These are phyloP conservation scores for Fonsecaea pedrosoi DNA, from an alignment of 2,329 filamentous ascomycete genomes.

Conservation along the genomic window DNA sequence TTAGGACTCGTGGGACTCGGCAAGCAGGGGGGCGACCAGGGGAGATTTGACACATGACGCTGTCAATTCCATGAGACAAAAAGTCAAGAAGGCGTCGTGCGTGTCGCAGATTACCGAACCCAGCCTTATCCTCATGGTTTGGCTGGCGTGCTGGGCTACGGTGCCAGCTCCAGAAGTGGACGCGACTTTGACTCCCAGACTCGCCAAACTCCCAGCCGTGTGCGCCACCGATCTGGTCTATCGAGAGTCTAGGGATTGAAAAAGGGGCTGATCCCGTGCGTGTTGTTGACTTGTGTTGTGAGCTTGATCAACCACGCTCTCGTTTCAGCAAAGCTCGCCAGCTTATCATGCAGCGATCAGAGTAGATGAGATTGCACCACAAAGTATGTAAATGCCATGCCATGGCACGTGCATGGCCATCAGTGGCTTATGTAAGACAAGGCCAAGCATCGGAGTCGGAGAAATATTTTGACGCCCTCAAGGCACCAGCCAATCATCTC, in stretches of 20 bases:
- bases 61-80: background rate
- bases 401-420: too few species aligned
- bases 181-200: background rate
- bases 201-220: background rate
- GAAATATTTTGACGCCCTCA: constrained; percentile 7
- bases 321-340: constrained; percentile 2
- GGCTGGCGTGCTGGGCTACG: background rate
- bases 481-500: constrained; percentile 1
- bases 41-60: constrained; percentile 12
- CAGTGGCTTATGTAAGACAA: too few species aligned
- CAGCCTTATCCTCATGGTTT: background rate
- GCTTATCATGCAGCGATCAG: background rate
- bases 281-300: background rate
- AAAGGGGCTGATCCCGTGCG: constrained; percentile 1
- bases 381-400: too few species aligned
- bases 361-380: background rate
- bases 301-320: constrained; percentile 5
- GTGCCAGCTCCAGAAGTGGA: background rate
- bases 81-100: constrained; percentile 4
- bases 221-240: constrained; percentile 19
- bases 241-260: constrained; percentile 1
- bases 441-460: background rate
- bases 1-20: background rate
- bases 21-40: background rate
- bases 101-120: constrained; percentile 31